Conservation (phyloP, 1,139 yeast species). For the Diutina rugosa region DNA sequence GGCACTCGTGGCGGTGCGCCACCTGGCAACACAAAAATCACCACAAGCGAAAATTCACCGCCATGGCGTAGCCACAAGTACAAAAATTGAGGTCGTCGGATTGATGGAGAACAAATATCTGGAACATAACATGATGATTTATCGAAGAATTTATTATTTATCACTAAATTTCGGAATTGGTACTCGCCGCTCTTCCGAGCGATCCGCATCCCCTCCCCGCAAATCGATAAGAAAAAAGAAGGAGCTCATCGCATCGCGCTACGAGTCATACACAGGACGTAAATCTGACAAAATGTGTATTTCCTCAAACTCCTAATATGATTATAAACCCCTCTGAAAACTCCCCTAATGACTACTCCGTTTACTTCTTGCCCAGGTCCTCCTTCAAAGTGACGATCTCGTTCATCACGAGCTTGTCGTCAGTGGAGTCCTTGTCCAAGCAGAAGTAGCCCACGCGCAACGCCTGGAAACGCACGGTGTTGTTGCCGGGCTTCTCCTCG, state of each 20-base stretch:
- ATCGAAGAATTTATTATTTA: no score
- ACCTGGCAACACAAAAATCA: neutral
- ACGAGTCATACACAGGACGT: no score
- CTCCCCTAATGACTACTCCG: no score
- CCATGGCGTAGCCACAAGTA: no score
- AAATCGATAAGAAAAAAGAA: no score
- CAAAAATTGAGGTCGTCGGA: no score
- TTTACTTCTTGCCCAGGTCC: constrained; percentile 4
- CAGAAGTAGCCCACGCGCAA: constrained; percentile 95
- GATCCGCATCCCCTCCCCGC: no score
- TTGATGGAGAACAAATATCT: no score
- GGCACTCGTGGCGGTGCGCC: neutral
- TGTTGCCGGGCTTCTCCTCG: constrained; percentile 49
- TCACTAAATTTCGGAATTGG: no score
- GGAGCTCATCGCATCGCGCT: no score
- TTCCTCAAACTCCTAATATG: neutral
- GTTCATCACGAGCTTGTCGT: constrained; percentile 56
- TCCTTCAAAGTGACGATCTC: constrained; percentile 88
- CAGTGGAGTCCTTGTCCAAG: constrained; percentile 63
- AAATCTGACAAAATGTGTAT: neutral
- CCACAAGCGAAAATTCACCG: neutral
- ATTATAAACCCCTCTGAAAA: neutral
- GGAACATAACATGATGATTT: no score
- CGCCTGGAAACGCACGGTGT: constrained; percentile 95
- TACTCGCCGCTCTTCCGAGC: no score